Base-by-base conservation (phyloP, 495 filamentous ascomycete species). In the Aspergillus sclerotioniger region DNA sequence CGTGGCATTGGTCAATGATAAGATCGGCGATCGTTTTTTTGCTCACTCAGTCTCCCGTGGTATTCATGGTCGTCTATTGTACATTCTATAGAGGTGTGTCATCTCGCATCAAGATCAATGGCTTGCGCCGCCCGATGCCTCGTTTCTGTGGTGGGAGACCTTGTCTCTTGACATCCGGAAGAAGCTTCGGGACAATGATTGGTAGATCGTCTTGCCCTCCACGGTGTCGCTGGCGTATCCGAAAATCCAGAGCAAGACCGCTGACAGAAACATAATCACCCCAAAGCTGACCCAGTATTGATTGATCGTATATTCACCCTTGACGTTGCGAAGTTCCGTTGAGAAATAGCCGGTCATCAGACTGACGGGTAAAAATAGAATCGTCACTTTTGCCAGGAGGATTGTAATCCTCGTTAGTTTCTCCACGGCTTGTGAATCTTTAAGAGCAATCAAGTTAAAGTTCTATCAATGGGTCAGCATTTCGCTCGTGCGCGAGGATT, bases 261-360 rank as follows among this genome's bases (percentile, higher is more conserved):
- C 74, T 3, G 87, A 88, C 25, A 88, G 41, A 21, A 76, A 77
- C 47, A 91, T 80, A 37, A 90, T 83, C 39, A 91, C 82, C 6
- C 76, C 85, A 66, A 92, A 92, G 33, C 77, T 72, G 17, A 80
- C 76, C 90, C 91, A 96, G 65, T 91, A 96, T 39, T 86, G 80
- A 33, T 64, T 78, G 20, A 76, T 66, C 0, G 77, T 83, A 70
- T 89, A 93, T 16, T 77, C 71, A 5, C 68, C 75, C 45, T 81
- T 72, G 8, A 88, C 67, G 12, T 84, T 84, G 20, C 71, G 64
- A 45, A 94, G 79, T 65, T 91, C 82, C 17, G 87, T 83, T 1
- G 85, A 88, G 65, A 94, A 96, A 73, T 92, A 95, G n/a, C 77
- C 87, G 10, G 88, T 92, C 82, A 94, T 86, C 35, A 96, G 76